phyloP scores from a whole-genome alignment of 129 eudicot species.

The Flaveria brownii region DNA sequence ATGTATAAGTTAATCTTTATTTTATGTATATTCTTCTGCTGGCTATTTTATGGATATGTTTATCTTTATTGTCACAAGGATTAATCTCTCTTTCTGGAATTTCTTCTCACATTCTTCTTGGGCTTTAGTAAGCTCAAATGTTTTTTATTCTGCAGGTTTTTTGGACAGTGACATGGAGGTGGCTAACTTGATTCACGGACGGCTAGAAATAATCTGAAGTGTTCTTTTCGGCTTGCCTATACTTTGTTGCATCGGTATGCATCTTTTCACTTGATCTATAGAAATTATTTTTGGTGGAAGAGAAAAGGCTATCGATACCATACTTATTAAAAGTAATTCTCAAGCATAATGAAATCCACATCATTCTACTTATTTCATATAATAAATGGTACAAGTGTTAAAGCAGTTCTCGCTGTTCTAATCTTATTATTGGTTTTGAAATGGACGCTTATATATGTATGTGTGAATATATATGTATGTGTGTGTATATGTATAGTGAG shows the following conservation, averaged over 20 bases:
- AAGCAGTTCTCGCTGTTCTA: too few species aligned
- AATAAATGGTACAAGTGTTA: too few species aligned
- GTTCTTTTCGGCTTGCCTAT: neutral
- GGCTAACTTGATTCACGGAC: neutral
- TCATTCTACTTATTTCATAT: too few species aligned
- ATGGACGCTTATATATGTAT: too few species aligned
- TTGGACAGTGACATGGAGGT: slow-evolving; percentile 4
- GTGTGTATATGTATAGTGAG: neutral
- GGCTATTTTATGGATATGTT: neutral
- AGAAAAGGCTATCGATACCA: too few species aligned
- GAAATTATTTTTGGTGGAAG: neutral
- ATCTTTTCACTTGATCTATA: slow-evolving; percentile 3
- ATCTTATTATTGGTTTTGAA: too few species aligned
- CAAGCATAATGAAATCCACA: too few species aligned
- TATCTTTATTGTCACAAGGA: neutral
- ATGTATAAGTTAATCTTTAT: neutral
- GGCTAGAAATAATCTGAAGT: neutral
- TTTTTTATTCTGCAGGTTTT: slow-evolving; percentile 8
- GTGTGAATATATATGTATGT: too few species aligned
- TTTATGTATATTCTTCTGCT: neutral
- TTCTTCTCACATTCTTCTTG: slow-evolving; percentile 1
- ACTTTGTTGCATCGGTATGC: neutral
- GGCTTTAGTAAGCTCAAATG: slow-evolving; percentile 10
- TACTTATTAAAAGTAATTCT: too few species aligned
- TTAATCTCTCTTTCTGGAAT: neutral